Percentiles rank a stretch among this genome's conserved stretches.
These are phyloP conservation scores for Lachnellula hyalina DNA, from an alignment of 2,329 filamentous ascomycete species.

Conservation along the genomic window DNA sequence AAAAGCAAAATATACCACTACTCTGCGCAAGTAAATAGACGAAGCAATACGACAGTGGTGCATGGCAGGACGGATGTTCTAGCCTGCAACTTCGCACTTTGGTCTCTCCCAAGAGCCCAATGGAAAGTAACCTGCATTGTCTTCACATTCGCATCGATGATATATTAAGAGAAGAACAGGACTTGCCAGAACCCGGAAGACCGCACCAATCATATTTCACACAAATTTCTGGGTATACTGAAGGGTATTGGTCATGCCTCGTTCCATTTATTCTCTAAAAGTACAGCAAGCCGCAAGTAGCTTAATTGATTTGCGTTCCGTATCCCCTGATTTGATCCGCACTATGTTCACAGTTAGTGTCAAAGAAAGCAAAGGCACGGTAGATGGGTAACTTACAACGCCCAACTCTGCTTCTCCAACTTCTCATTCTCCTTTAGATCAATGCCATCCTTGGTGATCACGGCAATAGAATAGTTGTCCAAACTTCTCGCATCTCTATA, in stretches of 20 bases:
- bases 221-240: neutral
- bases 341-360: constrained; percentile 27
- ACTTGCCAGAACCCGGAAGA: no score
- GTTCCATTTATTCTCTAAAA: constrained; percentile 26
- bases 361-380: neutral
- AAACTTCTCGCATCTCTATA: constrained; percentile 93
- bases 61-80: no score
- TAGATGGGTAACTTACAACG: constrained; percentile 48
- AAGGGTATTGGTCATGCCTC: constrained; percentile 14
- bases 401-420: constrained; percentile 95
- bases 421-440: constrained; percentile 79
- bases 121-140: no score
- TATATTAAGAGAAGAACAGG: neutral
- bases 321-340: constrained; percentile 93
- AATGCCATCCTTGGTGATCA: constrained; percentile 85
- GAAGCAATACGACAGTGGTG: no score
- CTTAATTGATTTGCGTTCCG: constrained; percentile 67
- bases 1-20: no score
- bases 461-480: constrained; percentile 85
- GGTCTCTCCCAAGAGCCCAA: no score
- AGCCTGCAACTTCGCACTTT: no score
- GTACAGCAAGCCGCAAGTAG: constrained; percentile 20
- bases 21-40: no score
- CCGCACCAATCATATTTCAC: neutral
- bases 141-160: neutral